Evolutionary conservation across 192 early-diverging fungal genomes (phyloP), one percentile per base, ranked within the genome.

Genomic region (Dispira simplex): DNA sequence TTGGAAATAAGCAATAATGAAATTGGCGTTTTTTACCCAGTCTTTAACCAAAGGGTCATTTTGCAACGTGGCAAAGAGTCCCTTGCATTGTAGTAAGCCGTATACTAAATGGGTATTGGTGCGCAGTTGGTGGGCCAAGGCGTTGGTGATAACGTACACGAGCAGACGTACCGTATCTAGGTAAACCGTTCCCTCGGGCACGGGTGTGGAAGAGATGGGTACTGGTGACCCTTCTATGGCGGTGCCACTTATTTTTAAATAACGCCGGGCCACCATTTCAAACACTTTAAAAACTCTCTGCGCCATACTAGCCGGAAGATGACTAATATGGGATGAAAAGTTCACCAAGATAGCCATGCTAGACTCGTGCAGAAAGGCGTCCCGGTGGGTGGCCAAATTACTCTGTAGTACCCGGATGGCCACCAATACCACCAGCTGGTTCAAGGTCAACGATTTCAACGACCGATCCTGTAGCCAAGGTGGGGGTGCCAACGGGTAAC

Each of bases 201-300:
- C 32, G 6, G 32, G 6, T 6, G 32, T 39, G 32, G 32, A 39
- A 14, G 20, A 43, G 10, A 13, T 20, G 44, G 44, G 13, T 6
- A 60, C 27, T 11, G 58, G 18, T 0, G 51, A 25, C 21, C 10
- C 51, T 53, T 20, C 51, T 11, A 20, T 26, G 10, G 26, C 18
- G 18, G 51, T 3, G 18, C 51, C 51, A 11, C 21, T 53, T 53
- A 53, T n/a, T 44, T 45, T 62, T n/a, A 62, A 45, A 45, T 62
- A 62, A 11, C 59, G 59, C 43, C 59, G 59, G 59, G 44, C 59
- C 28, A 62, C 59, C 59, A 62, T 62, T 20, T 62, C 59, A n/a
- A 45, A 62, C 44, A 62, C 44, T 25, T 62, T 62, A 16, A 62
- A n/a, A 21, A 62, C 20, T 39, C 59, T 39, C 44, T 62, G 59